Base-by-base conservation (phyloP, 75 land plant genomes). In the Pinus tabuliformis region DNA sequence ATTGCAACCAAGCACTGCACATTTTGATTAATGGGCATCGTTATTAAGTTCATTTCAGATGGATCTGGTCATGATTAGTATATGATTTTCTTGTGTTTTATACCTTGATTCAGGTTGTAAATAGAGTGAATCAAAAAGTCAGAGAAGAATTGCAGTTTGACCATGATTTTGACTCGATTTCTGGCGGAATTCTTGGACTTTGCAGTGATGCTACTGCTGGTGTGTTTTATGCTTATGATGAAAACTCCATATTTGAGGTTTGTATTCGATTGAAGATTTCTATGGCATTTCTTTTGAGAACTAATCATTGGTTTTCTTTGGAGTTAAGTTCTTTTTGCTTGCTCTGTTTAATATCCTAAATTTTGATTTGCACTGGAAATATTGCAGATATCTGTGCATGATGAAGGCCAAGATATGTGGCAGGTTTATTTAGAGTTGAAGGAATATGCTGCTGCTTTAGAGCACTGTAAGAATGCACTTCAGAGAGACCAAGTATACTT, bases 361-460 rank as follows among this genome's bases (percentile, higher is more conserved):
- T 17, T 21, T 42, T 22, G 45, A 13, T 72, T 58, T 26, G 3
- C 60, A 58, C 18, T 45, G 17, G 59, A 42, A 9, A 42, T 12
- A 16, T 63, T 73, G 15, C 81, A 96, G 99, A 96, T 97, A 33
- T 91, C 91, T 30, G 90, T 91, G 64, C 86, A 88, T 66, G 99
- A 97, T 80, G 99, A 97, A 83, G 95, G 93, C 17, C 87, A 92
- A 68, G 95, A 97, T 76, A 97, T 97, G 99, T 97, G 99, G 99
- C 83, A 87, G 76, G 93, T 95, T 7, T 91, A 95, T 75, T 76
- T 95, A 37, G 86, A 89, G 73, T 74, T 92, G 88, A 91, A 94
- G 82, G 95, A 92, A 71, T 97, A 95, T 83, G 83, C 93, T 70
- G 85, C 90, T 79, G 98, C 99, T 76, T 86, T 97, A 74, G 94